Evolutionary conservation across 148 eudicot genomes (phyloP).

Genomic region (Chenopodium berlandieri): DNA sequence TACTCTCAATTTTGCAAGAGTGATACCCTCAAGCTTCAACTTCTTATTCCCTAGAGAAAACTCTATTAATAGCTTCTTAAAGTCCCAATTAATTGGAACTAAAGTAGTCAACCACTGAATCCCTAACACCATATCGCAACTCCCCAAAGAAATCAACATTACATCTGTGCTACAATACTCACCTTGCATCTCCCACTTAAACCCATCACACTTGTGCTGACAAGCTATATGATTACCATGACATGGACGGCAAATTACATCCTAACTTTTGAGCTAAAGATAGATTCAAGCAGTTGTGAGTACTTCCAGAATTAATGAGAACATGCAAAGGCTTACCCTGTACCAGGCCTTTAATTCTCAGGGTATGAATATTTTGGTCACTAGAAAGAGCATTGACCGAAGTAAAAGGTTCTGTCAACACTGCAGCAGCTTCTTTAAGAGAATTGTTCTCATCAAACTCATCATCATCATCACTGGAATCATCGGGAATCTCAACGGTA

Average conservation of each 20-base stretch:
- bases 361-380: background rate
- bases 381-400: background rate
- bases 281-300: background rate
- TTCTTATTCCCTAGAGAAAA: background rate
- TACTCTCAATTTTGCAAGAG: too few relatives aligned
- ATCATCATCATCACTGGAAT: too few relatives aligned
- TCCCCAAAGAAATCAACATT: background rate
- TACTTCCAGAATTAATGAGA: background rate
- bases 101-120: background rate
- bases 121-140: background rate
- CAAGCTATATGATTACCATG: background rate
- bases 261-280: background rate
- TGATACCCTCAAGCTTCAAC: background rate
- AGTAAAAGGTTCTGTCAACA: background rate
- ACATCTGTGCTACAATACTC: background rate
- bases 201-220: background rate
- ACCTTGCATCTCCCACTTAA: background rate
- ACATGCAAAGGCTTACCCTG: background rate
- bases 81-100: background rate
- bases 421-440: too few relatives aligned
- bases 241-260: background rate
- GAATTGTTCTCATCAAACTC: too few relatives aligned
- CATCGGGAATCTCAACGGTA: too few relatives aligned
- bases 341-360: background rate
- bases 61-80: background rate